Conservation (phyloP, 2,329 filamentous ascomycete species). For the Thelonectria rubi region DNA sequence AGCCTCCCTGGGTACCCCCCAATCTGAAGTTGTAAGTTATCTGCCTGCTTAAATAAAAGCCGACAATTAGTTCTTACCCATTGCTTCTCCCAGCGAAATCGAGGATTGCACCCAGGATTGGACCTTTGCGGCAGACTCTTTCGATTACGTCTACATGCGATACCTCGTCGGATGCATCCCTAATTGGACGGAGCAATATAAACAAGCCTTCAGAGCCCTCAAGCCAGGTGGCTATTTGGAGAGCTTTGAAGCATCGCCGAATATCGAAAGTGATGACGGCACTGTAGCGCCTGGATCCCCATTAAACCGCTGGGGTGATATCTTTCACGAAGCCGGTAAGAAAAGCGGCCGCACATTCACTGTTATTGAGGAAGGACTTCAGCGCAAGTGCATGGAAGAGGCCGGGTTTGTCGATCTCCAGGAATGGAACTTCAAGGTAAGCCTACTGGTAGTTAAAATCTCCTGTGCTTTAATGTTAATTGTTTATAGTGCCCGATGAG, state of each 20-base stretch:
- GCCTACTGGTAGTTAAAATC: neutral
- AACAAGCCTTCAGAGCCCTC: constrained; percentile 12
- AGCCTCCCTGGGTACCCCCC: constrained; percentile 10
- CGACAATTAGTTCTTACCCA: neutral
- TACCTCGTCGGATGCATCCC: constrained; percentile 15
- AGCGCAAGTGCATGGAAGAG: constrained; percentile 15
- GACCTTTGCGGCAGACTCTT: constrained; percentile 9
- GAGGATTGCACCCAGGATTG: constrained; percentile 18
- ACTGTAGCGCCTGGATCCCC: constrained; percentile 6
- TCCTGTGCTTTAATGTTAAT: neutral
- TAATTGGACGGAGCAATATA: constrained; percentile 14
- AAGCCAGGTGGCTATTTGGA: constrained; percentile 18
- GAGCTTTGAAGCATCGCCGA: constrained; percentile 14
- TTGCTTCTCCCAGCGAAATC: constrained; percentile 9
- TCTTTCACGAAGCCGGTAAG: constrained; percentile 13
- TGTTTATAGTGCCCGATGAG: constrained; percentile 7
- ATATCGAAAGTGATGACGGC: constrained; percentile 17
- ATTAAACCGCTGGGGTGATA: constrained; percentile 15
- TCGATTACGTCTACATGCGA: constrained; percentile 21
- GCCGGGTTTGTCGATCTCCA: constrained; percentile 21
- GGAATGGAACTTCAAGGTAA: constrained; percentile 12
- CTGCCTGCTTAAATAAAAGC: neutral
- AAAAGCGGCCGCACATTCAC: constrained; percentile 21
- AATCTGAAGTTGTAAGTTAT: constrained; percentile 15
- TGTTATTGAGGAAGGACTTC: constrained; percentile 14